Percentiles rank a stretch among this genome's conserved stretches.
phyloP scores from a whole-genome alignment of 2,329 filamentous ascomycete species.

The Trichoderma lentiforme region DNA sequence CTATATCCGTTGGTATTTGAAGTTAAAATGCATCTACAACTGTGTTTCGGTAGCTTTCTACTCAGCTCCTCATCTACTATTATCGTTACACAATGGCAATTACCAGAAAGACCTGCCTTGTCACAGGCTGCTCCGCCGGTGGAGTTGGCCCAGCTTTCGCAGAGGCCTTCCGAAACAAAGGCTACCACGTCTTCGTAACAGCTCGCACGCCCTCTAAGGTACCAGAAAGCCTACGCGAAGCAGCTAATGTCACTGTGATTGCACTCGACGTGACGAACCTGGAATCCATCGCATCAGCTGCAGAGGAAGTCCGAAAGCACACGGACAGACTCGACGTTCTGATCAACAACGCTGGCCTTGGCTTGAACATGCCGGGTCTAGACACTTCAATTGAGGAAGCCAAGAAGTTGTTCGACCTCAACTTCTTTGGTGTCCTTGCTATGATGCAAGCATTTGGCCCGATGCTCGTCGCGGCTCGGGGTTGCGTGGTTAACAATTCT shows the following conservation, averaged over 20 bases:
- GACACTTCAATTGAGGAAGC: background rate
- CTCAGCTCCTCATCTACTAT: background rate
- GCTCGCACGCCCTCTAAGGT: slow-evolving; percentile 29
- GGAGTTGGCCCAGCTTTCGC: slow-evolving; percentile 32
- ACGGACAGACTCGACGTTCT: slow-evolving; percentile 19
- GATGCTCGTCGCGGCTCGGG: background rate
- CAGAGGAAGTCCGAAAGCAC: slow-evolving; percentile 18
- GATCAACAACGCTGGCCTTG: background rate
- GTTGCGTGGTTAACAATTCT: background rate
- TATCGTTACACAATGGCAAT: slow-evolving; percentile 3
- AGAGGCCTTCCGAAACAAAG: slow-evolving; percentile 27
- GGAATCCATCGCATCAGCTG: slow-evolving; percentile 23
- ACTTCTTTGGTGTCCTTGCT: background rate
- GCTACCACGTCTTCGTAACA: slow-evolving; percentile 32
- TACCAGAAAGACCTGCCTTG: slow-evolving; percentile 26
- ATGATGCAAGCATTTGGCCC: background rate
- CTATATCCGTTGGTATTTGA: background rate
- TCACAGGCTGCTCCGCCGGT: slow-evolving; percentile 37
- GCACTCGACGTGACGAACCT: slow-evolving; percentile 26
- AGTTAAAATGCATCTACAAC: background rate
- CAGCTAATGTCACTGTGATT: slow-evolving; percentile 23
- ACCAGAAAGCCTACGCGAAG: slow-evolving; percentile 7
- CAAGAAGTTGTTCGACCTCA: background rate
- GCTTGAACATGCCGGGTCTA: background rate
- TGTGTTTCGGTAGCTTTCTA: accelerated